Base-by-base conservation (phyloP, 768 basidiomycete genomes). In the Tephrocybe sp. region DNA sequence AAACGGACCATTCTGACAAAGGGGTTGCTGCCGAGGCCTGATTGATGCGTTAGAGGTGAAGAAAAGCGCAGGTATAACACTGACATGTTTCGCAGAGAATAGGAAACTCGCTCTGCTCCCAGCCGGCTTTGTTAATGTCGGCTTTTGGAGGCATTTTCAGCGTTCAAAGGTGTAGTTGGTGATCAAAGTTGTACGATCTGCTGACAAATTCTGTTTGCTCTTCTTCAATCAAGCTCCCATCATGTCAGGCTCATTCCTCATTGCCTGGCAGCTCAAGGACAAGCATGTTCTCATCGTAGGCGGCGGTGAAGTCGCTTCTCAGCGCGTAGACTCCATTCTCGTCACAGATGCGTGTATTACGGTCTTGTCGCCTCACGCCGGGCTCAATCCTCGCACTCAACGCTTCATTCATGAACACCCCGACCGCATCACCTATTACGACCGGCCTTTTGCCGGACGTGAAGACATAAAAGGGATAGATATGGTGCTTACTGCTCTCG, bases 101-200 rank as follows among this genome's bases (percentile, higher is more conserved):
- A 3, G 93, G 93, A 48, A 94, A 94, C 67, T 94, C 93, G 66
- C 86, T 88, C 73, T 91, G 88, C 64, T 95, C 93, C 90, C 90
- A 91, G 12, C 92, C 91, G 18, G 93, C 91, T 69, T 93, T 94
- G 77, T 96, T 95, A 57, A 95, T 85, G 66, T 96, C 93, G n/a
- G 86, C 80, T 72, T 93, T 93, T 39, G 88, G 87, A 33, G 81
- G 79, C 83, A 86, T 87, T 55, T 41, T 50, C 15, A n/a, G 21
- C 14, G 34, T 41, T 38, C n/a, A 37, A 21, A 37, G 55, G 51
- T 41, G 56, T 50, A 18, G 60, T 56, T 47, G 18, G 34, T 44
- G 45, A 53, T 52, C 53, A 47, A 55, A 45, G 21, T 11, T 34
- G 17, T 30, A 20, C 23, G 28, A 23, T 23, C 32, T 34, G 53